phyloP scores from a whole-genome alignment of 345 rosid species.

The Kernera saxatilis region DNA sequence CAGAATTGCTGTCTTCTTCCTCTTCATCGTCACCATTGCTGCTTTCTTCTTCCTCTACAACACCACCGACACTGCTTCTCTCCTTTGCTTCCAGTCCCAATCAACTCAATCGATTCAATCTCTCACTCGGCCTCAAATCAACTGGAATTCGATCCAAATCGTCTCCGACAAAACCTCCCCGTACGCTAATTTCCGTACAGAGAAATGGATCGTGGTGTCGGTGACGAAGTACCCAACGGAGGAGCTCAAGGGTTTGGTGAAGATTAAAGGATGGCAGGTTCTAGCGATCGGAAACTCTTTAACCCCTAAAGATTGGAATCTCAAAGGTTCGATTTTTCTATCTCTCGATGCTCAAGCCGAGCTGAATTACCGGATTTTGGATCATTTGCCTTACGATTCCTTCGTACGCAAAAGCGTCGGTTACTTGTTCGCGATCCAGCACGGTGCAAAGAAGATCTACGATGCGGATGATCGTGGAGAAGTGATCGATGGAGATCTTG shows the following conservation, averaged over 20 bases:
- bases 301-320: constrained; percentile 79
- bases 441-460: constrained; percentile 87
- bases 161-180: constrained; percentile 54
- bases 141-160: constrained; percentile 62
- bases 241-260: constrained; percentile 47
- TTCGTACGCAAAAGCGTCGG: constrained; percentile 80
- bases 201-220: constrained; percentile 81
- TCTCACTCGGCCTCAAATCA: constrained; percentile 51
- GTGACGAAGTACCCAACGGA: constrained; percentile 74
- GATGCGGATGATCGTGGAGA: constrained; percentile 91
- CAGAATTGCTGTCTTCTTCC: constrained; percentile 38
- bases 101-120: constrained; percentile 48
- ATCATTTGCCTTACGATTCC: constrained; percentile 72
- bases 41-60: constrained; percentile 62
- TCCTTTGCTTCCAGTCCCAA: constrained; percentile 56
- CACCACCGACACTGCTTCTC: constrained; percentile 55
- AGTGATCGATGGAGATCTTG: constrained; percentile 75
- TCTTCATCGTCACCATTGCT: constrained; percentile 56
- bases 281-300: constrained; percentile 75
- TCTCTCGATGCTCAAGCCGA: constrained; percentile 76
- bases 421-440: constrained; percentile 91
- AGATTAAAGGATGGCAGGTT: constrained; percentile 86
- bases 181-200: constrained; percentile 63
- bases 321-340: constrained; percentile 82
- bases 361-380: constrained; percentile 56